Evolutionary conservation across 148 eudicot species (phyloP), one percentile per base, ranked within the genome.

Genomic region (Vaccinium darrowii): DNA sequence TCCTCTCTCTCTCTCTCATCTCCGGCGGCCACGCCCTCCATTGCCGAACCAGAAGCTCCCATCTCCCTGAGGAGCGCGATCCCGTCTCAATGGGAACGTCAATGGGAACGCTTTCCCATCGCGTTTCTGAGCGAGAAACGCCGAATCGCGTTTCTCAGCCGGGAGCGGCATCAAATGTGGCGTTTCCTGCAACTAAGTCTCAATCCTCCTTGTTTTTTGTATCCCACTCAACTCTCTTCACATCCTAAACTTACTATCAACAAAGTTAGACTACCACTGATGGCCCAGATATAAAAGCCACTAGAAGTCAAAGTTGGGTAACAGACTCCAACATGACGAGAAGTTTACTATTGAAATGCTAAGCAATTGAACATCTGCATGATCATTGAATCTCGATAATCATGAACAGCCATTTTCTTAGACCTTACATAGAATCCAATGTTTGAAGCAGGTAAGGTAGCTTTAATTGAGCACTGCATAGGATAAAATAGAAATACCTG

Each of bases 401-500:
- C 56, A 49, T 81, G 57, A 47, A 19, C 56, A 21, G 23, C 7
- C 8, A 39, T 5, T 62, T 43, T 43, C 18, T 19, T 19, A 57
- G 47, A 9, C 77, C 77, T 36, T 53, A 30, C 14, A 6, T 15
- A 47, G 19, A n/a, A 82, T 49, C 23, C 57, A 67, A 16, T 13
- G 43, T 9, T 81, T 69, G 71, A 74, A 73, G 69, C 71, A 73
- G 36, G n/a, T 21, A 43, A 54, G 19, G 71, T 73, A 54, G 36
- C 78, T 74, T 62, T 18, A 15, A 77, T 65, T 54, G 77, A 62
- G 49, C 16, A 11, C 52, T 11, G 19, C 80, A 33, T 60, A 62
- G 30, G 21, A 77, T 19, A 49, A 25, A 47, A 14, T 23, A 23
- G 49, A 56, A 80, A 36, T 90, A 94, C 98, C 96, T 91, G 87